Conservation (phyloP, 1,139 yeast species). For the Lizanozyma gosingica region DNA sequence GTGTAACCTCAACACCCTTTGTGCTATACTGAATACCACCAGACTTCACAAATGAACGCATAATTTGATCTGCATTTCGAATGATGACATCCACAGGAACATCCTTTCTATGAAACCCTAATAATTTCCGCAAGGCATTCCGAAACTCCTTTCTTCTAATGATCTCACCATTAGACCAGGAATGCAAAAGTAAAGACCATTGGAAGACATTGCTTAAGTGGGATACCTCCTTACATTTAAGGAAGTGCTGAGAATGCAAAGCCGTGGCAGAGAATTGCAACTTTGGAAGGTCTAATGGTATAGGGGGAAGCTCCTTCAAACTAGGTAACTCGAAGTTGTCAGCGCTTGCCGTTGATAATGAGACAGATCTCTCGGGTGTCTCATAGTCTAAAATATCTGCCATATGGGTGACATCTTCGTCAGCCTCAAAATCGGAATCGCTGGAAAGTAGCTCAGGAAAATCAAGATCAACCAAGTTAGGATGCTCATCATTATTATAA, state of each 20-base stretch:
- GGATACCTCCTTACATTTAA: slow-evolving; percentile 29
- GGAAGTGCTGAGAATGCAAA: slow-evolving; percentile 40
- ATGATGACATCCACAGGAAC: slow-evolving; percentile 50
- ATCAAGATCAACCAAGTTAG: background rate
- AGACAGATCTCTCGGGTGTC: background rate
- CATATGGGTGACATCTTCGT: background rate
- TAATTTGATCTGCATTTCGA: slow-evolving; percentile 42
- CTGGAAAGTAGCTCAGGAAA: background rate
- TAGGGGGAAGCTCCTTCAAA: slow-evolving; percentile 30
- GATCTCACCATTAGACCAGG: slow-evolving; percentile 43
- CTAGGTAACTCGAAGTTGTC: background rate
- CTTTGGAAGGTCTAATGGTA: slow-evolving; percentile 47
- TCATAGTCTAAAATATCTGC: background rate
- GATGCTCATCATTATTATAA: background rate
- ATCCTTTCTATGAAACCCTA: slow-evolving; percentile 43
- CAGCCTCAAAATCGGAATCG: background rate
- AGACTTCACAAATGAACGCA: slow-evolving; percentile 35
- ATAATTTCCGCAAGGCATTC: slow-evolving; percentile 41
- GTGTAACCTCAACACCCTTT: slow-evolving; percentile 12
- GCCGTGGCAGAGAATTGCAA: slow-evolving; percentile 48
- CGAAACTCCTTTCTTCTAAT: slow-evolving; percentile 43
- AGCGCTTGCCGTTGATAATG: background rate
- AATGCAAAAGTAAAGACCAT: slow-evolving; percentile 43
- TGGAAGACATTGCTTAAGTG: slow-evolving; percentile 32
- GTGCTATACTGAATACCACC: slow-evolving; percentile 35